Evolutionary conservation across 345 rosid species (phyloP), one percentile per base, ranked within the genome.

Genomic region (Dovyalis caffra): DNA sequence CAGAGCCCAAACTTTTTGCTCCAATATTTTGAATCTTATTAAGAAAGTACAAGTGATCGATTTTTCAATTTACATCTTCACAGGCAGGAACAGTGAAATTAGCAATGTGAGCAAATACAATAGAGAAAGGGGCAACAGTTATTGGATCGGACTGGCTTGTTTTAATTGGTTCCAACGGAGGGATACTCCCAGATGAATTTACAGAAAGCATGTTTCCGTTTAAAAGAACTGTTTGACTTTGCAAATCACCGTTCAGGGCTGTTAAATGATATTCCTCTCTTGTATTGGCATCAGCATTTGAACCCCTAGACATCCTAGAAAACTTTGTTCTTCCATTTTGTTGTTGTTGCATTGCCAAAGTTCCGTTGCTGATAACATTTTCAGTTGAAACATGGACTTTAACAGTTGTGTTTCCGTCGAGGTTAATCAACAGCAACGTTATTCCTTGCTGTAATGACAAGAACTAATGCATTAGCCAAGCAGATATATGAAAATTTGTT

Each of bases 191-290:
- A 1, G 82, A 76, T 47, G 86, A 69, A 70, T 62, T 72, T 37
- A 62, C 73, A 5, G 74, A 28, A n/a, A 87, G 80, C 61, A 63
- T 53, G 53, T 87, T 77, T 38, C 90, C 79, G 49, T 87, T 85
- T 47, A 87, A 75, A 61, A 87, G 85, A 82, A 82, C 66, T 38
- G 68, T 79, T 69, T 80, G 87, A 71, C 87, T 80, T 20, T 87
- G 87, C 25, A 84, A 49, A 70, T 87, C 71, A 34, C 85, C 84
- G 60, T 82, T 78, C 60, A 81, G 65, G 6, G 88, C 81, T 6
- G 87, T 80, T 68, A 85, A 77, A 79, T 85, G 90, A 73, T 87
- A 87, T 73, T 87, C 88, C 28, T 82, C 84, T 69, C 83, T 80
- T 23, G 33, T 33, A 2, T 69, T 60, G 40, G 15, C 73, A 20